Evolutionary conservation across 2,329 filamentous ascomycete genomes (phyloP).

Genomic region (Aspergillaceae sp.): DNA sequence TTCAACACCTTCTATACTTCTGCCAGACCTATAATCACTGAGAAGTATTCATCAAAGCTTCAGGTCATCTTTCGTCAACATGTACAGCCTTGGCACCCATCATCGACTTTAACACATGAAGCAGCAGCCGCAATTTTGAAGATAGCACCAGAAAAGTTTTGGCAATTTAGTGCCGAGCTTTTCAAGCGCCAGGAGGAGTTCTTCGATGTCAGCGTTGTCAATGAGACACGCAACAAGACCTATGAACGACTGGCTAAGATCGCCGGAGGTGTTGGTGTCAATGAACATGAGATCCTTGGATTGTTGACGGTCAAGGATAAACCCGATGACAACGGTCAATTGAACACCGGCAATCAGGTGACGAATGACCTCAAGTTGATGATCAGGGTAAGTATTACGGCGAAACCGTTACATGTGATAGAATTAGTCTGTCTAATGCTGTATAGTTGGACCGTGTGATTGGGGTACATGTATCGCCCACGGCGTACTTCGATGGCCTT

Average conservation of each 20-base stretch:
- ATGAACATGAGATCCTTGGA: conserved; percentile 60
- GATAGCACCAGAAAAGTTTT: conserved; percentile 64
- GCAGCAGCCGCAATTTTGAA: conserved; percentile 71
- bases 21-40: conserved; percentile 55
- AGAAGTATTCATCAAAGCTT: conserved; percentile 53
- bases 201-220: conserved; percentile 77
- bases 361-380: conserved; percentile 79
- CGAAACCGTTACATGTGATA: neutral
- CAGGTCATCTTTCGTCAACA: conserved; percentile 82
- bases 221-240: conserved; percentile 75
- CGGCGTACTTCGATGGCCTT: conserved; percentile 75
- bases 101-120: conserved; percentile 63
- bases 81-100: conserved; percentile 91
- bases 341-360: conserved; percentile 73
- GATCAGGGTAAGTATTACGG: conserved; percentile 53
- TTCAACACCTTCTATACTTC: conserved; percentile 66
- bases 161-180: conserved; percentile 63
- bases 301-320: conserved; percentile 62
- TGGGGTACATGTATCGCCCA: conserved; percentile 84
- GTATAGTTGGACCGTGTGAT: conserved; percentile 55
- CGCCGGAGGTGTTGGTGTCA: conserved; percentile 58
- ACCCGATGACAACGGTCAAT: conserved; percentile 54
- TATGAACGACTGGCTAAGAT: conserved; percentile 71
- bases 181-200: conserved; percentile 64
- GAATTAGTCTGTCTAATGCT: conserved; percentile 8